phyloP scores from a whole-genome alignment of 768 basidiomycete genomes.

The Agaricus blazei region DNA sequence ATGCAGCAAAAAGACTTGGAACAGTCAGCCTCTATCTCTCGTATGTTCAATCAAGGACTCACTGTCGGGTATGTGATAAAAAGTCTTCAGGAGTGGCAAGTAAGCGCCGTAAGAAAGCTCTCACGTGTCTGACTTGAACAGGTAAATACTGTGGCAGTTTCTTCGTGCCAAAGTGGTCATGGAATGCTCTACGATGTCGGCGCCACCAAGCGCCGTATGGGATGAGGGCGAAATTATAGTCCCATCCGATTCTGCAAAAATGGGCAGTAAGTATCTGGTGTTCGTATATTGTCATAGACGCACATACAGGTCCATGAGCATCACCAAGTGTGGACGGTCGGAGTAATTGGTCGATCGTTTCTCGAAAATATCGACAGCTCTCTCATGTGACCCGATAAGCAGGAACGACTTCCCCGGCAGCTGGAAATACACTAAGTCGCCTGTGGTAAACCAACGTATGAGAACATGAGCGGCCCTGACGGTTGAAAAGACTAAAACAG shows the following conservation, averaged over 20 bases:
- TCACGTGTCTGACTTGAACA: constrained; percentile 32
- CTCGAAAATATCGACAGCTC: constrained; percentile 33
- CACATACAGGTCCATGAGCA: constrained; percentile 41
- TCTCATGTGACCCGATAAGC: constrained; percentile 28
- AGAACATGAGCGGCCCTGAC: constrained; percentile 17
- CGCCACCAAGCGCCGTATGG: constrained; percentile 31
- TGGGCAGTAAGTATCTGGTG: too few relatives aligned
- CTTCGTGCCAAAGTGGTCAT: constrained; percentile 34
- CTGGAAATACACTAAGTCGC: constrained; percentile 23
- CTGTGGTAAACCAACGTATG: constrained; percentile 10
- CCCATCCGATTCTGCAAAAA: constrained; percentile 25
- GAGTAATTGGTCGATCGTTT: constrained; percentile 37
- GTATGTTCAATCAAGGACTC: background rate
- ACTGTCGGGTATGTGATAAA: constrained; percentile 1
- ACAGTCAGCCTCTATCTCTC: constrained; percentile 1
- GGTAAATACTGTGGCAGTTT: constrained; percentile 30
- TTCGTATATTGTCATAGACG: background rate
- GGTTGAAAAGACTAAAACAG: constrained; percentile 21
- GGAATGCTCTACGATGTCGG: constrained; percentile 39
- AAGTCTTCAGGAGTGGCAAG: constrained; percentile 27
- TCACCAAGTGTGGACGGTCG: constrained; percentile 29
- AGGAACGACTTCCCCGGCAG: constrained; percentile 26
- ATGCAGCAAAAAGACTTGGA: constrained; percentile 33
- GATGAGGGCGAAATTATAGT: constrained; percentile 35
- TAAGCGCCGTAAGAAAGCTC: constrained; percentile 28